A percentile compares a stretch with the other conserved stretches of the same genome.
phyloP scores from a whole-genome alignment of 108 stramenopile species.

The Pseudonitzschia pungens region DNA sequence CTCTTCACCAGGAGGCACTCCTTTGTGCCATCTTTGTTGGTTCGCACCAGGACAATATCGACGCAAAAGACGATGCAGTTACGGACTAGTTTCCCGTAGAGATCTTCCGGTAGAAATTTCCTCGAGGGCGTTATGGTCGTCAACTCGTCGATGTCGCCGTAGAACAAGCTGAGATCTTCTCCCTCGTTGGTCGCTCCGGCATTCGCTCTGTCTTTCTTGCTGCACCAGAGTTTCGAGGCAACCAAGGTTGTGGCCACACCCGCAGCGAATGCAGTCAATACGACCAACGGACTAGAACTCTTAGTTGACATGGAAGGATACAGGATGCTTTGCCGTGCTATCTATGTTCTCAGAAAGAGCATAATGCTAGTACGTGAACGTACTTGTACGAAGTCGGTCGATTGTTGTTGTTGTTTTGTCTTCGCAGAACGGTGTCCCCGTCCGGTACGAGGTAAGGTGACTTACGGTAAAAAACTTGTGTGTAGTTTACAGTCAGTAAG shows the following conservation, averaged over 20 bases:
- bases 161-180: constrained; percentile 60
- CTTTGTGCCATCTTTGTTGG: constrained; percentile 24
- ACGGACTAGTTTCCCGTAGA: constrained; percentile 58
- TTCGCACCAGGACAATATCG: constrained; percentile 58
- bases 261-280: constrained; percentile 23
- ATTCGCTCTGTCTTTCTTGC: constrained; percentile 19
- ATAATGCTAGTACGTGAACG: too few species aligned
- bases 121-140: constrained; percentile 46
- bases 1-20: constrained; percentile 63
- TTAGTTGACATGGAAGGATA: background rate
- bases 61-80: constrained; percentile 60
- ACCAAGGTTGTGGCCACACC: constrained; percentile 18
- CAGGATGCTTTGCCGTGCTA: background rate
- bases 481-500: too few species aligned
- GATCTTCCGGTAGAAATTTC: constrained; percentile 54
- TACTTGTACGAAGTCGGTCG: too few species aligned
- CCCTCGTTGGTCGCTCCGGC: constrained; percentile 59
- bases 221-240: background rate
- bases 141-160: constrained; percentile 46
- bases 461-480: too few species aligned
- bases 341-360: too few species aligned
- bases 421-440: too few species aligned
- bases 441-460: too few species aligned
- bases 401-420: too few species aligned
- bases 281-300: background rate